A percentile compares a stretch with the other conserved stretches of the same genome.
Conservation (phyloP, 2,329 filamentous ascomycete species). For the Aspergillus uvarum region DNA sequence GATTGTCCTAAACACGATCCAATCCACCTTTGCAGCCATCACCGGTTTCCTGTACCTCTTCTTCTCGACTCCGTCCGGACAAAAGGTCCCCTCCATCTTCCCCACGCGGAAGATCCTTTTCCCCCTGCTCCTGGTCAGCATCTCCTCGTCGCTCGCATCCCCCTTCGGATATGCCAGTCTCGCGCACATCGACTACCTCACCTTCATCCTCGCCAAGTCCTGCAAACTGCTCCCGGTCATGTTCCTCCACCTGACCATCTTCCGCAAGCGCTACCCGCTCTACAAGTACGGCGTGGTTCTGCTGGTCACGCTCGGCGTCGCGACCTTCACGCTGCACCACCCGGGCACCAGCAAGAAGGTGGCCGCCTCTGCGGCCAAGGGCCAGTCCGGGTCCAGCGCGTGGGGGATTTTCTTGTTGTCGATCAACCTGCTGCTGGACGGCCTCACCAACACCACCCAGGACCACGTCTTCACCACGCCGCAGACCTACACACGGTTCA, state of each 20-base stretch:
- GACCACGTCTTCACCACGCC: conserved; percentile 80
- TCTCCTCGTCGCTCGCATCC: conserved; percentile 86
- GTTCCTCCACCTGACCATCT: conserved; percentile 91
- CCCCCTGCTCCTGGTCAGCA: conserved; percentile 78
- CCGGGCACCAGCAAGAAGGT: conserved; percentile 62
- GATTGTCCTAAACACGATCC: conserved; percentile 93
- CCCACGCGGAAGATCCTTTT: conserved; percentile 71
- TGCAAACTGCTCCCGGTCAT: conserved; percentile 99
- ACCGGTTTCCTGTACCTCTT: conserved; percentile 80
- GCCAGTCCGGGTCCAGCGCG: conserved; percentile 63
- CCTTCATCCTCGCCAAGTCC: conserved; percentile 93
- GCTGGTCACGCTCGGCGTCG: conserved; percentile 87
- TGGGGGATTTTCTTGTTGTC: conserved; percentile 75
- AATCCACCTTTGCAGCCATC: conserved; percentile 82
- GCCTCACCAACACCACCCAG: conserved; percentile 93
- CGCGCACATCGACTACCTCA: conserved; percentile 95
- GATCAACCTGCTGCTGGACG: conserved; percentile 92
- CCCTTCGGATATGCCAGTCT: conserved; percentile 93
- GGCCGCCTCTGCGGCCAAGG: conserved; percentile 46
- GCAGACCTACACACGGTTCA: conserved; percentile 69
- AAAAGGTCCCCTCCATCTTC: conserved; percentile 60
- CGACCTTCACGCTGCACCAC: conserved; percentile 88
- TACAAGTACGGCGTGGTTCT: conserved; percentile 96
- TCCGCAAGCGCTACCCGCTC: conserved; percentile 82
- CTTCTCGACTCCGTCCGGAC: conserved; percentile 58